Percentiles rank a stretch among this genome's conserved stretches.
phyloP scores from a whole-genome alignment of 2,329 filamentous ascomycete species.

The Pestalotiopsis sp. region DNA sequence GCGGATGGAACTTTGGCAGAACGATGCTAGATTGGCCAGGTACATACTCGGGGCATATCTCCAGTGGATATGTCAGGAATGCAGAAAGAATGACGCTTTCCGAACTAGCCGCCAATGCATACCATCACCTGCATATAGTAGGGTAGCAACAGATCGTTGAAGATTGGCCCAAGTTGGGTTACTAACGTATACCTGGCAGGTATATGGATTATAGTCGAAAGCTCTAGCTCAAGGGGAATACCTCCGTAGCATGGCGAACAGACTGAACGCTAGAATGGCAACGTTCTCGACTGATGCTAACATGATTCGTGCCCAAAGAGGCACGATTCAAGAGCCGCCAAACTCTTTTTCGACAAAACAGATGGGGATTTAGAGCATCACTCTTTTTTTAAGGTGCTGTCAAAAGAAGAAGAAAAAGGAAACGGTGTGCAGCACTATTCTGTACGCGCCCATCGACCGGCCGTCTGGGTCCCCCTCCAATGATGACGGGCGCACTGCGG shows the following conservation, averaged over 20 bases:
- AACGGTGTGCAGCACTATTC: not conserved
- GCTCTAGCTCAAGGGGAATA: not conserved
- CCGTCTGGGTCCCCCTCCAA: conserved; percentile 33
- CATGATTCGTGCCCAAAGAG: not conserved
- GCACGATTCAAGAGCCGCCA: not conserved
- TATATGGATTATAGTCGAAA: not conserved
- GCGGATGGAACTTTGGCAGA: not conserved
- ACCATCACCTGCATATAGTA: not conserved
- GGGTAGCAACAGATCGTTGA: not conserved
- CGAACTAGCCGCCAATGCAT: not conserved
- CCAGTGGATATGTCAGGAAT: not conserved
- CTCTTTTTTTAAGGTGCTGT: conserved; percentile 9
- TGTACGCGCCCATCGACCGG: conserved; percentile 42
- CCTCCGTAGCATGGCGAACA: not conserved
- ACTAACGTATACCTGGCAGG: no score
- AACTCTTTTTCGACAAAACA: not conserved
- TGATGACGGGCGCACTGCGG: not conserved
- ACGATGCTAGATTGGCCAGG: not conserved
- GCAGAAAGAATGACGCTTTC: not conserved
- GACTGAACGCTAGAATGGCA: not conserved
- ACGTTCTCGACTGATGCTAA: not conserved
- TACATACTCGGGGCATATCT: not conserved
- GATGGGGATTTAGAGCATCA: not conserved
- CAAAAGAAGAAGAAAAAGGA: not conserved
- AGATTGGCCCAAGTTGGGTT: not conserved